A percentile compares a stretch with the other conserved stretches of the same genome.
These are phyloP conservation scores for Myxozyma melibiosi DNA, from an alignment of 805 yeast genomes.

Conservation along the genomic window DNA sequence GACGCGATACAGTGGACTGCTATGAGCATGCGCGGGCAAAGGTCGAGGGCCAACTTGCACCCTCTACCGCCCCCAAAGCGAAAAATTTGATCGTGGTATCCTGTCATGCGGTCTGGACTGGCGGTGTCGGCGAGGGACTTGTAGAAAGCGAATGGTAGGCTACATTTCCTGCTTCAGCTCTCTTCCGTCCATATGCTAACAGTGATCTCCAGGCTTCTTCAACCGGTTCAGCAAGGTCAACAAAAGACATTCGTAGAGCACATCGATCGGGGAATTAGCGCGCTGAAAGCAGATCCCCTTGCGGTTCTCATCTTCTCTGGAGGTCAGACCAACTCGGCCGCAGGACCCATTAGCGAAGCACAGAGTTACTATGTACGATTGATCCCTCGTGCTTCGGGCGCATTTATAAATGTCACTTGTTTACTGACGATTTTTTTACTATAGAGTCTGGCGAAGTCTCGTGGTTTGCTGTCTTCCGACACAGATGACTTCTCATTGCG, in stretches of 20 bases:
- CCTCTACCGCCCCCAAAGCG: conserved; percentile 20
- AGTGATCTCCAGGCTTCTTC: conserved; percentile 44
- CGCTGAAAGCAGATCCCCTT: conserved; percentile 41
- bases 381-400: conserved; percentile 56
- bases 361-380: conserved; percentile 40
- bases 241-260: conserved; percentile 68
- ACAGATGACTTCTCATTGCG: conserved; percentile 29
- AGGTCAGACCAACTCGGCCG: conserved; percentile 65
- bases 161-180: background rate
- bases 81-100: conserved; percentile 53
- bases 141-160: conserved; percentile 58
- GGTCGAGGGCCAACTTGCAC: background rate
- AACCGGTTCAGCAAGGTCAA: conserved; percentile 68
- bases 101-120: conserved; percentile 67
- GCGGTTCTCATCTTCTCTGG: conserved; percentile 58
- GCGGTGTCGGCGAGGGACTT: conserved; percentile 46
- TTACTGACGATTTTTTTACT: background rate
- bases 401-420: conserved; percentile 37
- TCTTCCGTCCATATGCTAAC: background rate
- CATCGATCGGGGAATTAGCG: conserved; percentile 50
- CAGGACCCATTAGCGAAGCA: conserved; percentile 61
- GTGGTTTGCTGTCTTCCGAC: conserved; percentile 3
- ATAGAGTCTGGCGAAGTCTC: conserved; percentile 17
- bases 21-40: conserved; percentile 2
- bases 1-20: conserved; percentile 3